Evolutionary conservation across 768 basidiomycete genomes (phyloP), one percentile per base, ranked within the genome.

Genomic region (Phlebiopsis flavidoalba): DNA sequence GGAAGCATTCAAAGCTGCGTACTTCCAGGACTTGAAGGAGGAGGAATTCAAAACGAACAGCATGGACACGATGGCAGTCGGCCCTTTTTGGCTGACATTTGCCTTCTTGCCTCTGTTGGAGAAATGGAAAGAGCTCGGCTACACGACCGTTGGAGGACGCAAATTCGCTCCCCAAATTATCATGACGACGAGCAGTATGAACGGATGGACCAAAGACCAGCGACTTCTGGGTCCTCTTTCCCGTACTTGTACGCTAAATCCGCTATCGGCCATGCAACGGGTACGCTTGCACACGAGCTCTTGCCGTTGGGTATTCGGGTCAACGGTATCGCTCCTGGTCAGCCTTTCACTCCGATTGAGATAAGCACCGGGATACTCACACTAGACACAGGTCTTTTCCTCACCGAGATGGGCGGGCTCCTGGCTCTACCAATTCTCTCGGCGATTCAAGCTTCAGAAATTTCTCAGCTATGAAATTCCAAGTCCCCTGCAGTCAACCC

Each of bases 91-190:
- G 79, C 71, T 82, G 19, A 78, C 82, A 0, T 80, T 83, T 63
- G 82, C 82, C n/a, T 81, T 82, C 71, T 71, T 84, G 3, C 82
- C 81, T 6, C 70, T 84, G 0, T 72, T 83, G 5, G 79, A 80
- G 63, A 77, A 76, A 57, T 78, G 79, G 77, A 78, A 78, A 65
- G 67, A 68, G 43, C 65, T 65, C 2, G 64, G 69, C 1, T 69
- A 64, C 49, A 36, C 57, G 15, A 67, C 65, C 26, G 68, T 62
- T 19, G 70, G 68, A 8, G 69, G 68, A 57, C 57, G 66, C 22
- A 74, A 71, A 55, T 80, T 81, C 60, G 77, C 73, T 8, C 79
- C 79, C 1, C 79, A 80, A 66, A 69, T 82, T 31, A 68, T 82
- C 35, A 79, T 81, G 76, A 82, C 80, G 0, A n/a, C 26, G 26